Base-by-base conservation (phyloP, 345 rosid genomes). In the Limnanthes douglasii region DNA sequence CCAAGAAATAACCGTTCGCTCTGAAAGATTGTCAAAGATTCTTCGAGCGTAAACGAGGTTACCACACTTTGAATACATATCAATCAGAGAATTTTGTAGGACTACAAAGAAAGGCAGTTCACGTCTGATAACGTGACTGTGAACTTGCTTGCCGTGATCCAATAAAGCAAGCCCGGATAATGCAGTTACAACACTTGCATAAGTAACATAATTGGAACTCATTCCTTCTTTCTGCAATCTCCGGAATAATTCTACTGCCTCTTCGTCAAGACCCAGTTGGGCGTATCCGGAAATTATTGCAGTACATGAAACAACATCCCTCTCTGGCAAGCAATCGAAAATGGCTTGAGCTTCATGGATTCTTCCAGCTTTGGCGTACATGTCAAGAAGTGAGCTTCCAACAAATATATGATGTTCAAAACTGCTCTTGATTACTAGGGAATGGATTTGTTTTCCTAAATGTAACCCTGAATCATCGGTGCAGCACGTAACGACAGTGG, bases 281-380 rank as follows among this genome's bases (percentile, higher is more conserved):
- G 95, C 83, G 46, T 75, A 88, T n/a, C 93, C 97, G 24, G 83
- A 71, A 46, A 88, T 66, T n/a, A 82, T 73, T 23, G 95, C 90
- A 8, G 93, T 88, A 40, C 97, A 88, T 9, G 85, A 70, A 41
- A 82, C 97, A 59, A 86, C 97, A 65, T 86, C 95, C 66, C 95
- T 73, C 56, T 73, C 69, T 10, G 93, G 76, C 45, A 82, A 36
- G 65, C 71, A 55, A 3, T 88, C 70, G 14, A 82, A 88, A 48
- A 82, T 53, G 50, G 45, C 60, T n/a, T 59, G 69, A 52, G 97
- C 95, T 56, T 88, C 95, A 24, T 45, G 63, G 41, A 82, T 73
- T 46, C 67, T 58, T 41, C 93, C 83, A 38, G 76, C 72, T 68
- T 88, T 82, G 8, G 93, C 93, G 53, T 88, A 88, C 95, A 82